Conservation (phyloP, 495 filamentous ascomycete species). For the Cenococcum geophilum region DNA sequence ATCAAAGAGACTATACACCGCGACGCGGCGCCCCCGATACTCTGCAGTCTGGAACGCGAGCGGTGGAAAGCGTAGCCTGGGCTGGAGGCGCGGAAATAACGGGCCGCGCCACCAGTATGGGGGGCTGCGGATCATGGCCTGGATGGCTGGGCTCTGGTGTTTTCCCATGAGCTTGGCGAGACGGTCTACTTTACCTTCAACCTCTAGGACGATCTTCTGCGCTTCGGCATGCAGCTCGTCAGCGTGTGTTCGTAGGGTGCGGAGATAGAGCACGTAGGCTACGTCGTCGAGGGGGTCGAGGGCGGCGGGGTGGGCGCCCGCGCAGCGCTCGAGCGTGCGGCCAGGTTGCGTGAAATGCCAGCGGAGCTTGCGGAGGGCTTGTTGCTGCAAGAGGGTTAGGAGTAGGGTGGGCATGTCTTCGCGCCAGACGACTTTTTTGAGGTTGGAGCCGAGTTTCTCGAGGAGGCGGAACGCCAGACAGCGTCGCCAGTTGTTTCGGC, state of each 20-base stretch:
- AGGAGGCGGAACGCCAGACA: slow-evolving; percentile 39
- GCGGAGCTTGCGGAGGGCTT: slow-evolving; percentile 7
- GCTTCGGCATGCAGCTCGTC: slow-evolving; percentile 15
- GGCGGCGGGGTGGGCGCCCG: slow-evolving; percentile 31
- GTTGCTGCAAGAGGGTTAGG: slow-evolving; percentile 41
- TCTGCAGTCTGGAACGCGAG: slow-evolving; percentile 20
- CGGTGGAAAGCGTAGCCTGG: slow-evolving; percentile 19
- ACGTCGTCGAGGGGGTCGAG: slow-evolving; percentile 34
- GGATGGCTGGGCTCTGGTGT: slow-evolving; percentile 11
- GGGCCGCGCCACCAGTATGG: slow-evolving; percentile 16
- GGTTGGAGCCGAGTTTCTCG: slow-evolving; percentile 35
- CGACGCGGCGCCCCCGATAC: slow-evolving; percentile 19
- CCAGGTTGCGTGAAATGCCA: slow-evolving; percentile 15
- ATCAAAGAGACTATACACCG: slow-evolving; percentile 27
- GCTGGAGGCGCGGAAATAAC: slow-evolving; percentile 15
- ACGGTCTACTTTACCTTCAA: slow-evolving; percentile 1
- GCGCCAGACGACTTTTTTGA: slow-evolving; percentile 51
- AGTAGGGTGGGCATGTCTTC: slow-evolving; percentile 62
- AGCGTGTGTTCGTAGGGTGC: slow-evolving; percentile 10
- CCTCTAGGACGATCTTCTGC: neutral
- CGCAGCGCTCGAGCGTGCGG: slow-evolving; percentile 5
- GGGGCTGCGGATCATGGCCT: neutral
- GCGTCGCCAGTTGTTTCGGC: slow-evolving; percentile 19
- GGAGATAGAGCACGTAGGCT: slow-evolving; percentile 23
- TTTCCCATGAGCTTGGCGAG: neutral